Percentiles rank a stretch among this genome's conserved stretches.
Evolutionary conservation across 2,329 filamentous ascomycete species (phyloP).

Genomic region (Mycosphaerelloides madeirae): DNA sequence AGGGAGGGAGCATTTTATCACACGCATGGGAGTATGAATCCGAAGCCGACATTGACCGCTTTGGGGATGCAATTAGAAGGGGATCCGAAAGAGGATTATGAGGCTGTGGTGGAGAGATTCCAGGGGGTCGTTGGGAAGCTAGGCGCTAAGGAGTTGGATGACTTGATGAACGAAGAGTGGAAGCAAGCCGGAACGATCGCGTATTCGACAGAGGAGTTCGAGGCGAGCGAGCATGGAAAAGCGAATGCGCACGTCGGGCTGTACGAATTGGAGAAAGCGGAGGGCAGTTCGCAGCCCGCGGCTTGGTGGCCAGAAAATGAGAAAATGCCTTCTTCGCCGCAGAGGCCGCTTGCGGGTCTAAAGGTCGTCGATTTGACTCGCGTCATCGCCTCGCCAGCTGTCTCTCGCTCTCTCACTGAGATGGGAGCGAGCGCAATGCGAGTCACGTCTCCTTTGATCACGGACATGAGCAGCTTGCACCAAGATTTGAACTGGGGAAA

Average conservation of each 20-base stretch:
- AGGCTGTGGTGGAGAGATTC: slow-evolving; percentile 38
- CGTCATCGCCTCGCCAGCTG: slow-evolving; percentile 70
- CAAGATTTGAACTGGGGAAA: slow-evolving; percentile 50
- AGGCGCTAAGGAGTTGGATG: slow-evolving; percentile 37
- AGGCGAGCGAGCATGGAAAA: slow-evolving; percentile 33
- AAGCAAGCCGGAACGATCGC: slow-evolving; percentile 41
- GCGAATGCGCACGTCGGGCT: slow-evolving; percentile 19
- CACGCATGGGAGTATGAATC: slow-evolving; percentile 46
- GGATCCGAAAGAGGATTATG: slow-evolving; percentile 34
- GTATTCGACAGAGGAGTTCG: slow-evolving; percentile 39
- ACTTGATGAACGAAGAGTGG: slow-evolving; percentile 38
- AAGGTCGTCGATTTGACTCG: slow-evolving; percentile 71
- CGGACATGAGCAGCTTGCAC: slow-evolving; percentile 48
- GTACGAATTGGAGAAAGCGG: slow-evolving; percentile 15
- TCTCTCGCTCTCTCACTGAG: slow-evolving; percentile 66
- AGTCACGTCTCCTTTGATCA: slow-evolving; percentile 63
- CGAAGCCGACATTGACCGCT: slow-evolving; percentile 38
- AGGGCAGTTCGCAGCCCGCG: slow-evolving; percentile 17
- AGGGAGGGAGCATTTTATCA: slow-evolving; percentile 46
- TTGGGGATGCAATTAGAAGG: slow-evolving; percentile 30
- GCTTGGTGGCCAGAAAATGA: slow-evolving; percentile 23
- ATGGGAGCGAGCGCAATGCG: slow-evolving; percentile 72
- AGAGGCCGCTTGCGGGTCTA: slow-evolving; percentile 52
- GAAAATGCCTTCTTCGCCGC: slow-evolving; percentile 27
- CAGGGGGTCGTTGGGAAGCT: slow-evolving; percentile 40